phyloP scores from a whole-genome alignment of 1,284 basidiomycete species.

The Serendipita sp. region DNA sequence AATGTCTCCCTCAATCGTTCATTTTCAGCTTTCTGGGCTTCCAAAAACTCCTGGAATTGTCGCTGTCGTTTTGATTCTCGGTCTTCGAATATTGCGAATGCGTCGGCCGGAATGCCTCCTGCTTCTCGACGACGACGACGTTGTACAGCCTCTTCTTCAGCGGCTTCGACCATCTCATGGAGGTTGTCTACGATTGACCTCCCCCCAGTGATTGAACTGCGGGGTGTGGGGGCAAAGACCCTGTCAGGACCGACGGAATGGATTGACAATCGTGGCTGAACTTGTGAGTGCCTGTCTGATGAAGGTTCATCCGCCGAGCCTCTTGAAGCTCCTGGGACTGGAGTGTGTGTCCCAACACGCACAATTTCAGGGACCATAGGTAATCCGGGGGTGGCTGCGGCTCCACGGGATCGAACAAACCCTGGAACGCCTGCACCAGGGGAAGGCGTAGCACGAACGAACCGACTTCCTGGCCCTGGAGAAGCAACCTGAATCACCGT shows the following conservation, averaged over 20 bases:
- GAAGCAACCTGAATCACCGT: background rate
- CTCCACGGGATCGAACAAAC: background rate
- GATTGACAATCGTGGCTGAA: background rate
- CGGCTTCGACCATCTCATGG: background rate
- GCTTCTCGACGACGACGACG: background rate
- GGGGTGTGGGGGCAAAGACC: background rate
- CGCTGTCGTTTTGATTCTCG: background rate
- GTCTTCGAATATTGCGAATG: conserved; percentile 2
- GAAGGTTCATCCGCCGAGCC: background rate
- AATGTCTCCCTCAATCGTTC: background rate
- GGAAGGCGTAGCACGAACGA: background rate
- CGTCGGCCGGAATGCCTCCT: background rate
- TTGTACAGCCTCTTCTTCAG: background rate
- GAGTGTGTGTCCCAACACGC: background rate
- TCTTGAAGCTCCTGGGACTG: background rate
- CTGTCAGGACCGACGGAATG: background rate
- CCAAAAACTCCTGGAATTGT: background rate
- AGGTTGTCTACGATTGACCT: background rate
- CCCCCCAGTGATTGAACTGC: background rate
- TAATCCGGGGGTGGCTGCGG: background rate
- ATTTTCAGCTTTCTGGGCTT: background rate
- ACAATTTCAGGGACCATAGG: background rate
- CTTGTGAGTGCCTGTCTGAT: background rate
- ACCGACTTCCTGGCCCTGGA: background rate
- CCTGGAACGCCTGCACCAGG: background rate